These are phyloP conservation scores for Termitomyces sp. DNA, from an alignment of 768 basidiomycete genomes.

Conservation along the genomic window DNA sequence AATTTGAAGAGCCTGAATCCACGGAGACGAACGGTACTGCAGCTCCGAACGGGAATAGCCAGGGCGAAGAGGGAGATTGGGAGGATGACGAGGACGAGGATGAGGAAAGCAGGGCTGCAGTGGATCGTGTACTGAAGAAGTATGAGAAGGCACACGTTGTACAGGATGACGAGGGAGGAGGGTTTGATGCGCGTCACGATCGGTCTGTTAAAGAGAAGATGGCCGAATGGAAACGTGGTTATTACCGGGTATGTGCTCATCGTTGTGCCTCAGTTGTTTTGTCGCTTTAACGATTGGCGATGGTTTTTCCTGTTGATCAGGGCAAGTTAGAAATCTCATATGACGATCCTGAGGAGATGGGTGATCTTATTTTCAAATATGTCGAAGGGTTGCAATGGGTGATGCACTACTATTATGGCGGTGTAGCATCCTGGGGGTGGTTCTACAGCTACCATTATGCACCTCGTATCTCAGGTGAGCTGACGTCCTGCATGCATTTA, in stretches of 20 bases:
- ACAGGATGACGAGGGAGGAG: slow-evolving; percentile 65
- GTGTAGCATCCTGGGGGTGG: slow-evolving; percentile 98
- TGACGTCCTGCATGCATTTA: neutral
- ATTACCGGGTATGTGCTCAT: slow-evolving; percentile 66
- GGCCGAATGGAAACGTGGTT: slow-evolving; percentile 86
- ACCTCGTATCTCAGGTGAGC: slow-evolving; percentile 88
- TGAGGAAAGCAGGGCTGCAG: slow-evolving; percentile 65
- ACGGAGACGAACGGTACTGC: slow-evolving; percentile 21
- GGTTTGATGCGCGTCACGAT: slow-evolving; percentile 79
- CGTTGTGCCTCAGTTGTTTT: neutral
- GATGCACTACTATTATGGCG: slow-evolving; percentile 97
- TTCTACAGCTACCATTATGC: slow-evolving; percentile 99
- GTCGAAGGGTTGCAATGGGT: slow-evolving; percentile 98
- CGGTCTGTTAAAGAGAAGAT: slow-evolving; percentile 73
- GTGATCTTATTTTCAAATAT: slow-evolving; percentile 72
- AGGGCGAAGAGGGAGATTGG: slow-evolving; percentile 40
- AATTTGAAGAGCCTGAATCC: slow-evolving; percentile 23
- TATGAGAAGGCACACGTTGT: slow-evolving; percentile 81
- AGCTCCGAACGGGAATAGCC: slow-evolving; percentile 21
- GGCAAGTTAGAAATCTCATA: slow-evolving; percentile 84
- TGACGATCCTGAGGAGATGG: slow-evolving; percentile 62
- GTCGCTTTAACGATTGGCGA: neutral
- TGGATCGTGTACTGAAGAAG: slow-evolving; percentile 80
- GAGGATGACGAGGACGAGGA: slow-evolving; percentile 55
- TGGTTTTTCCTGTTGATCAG: slow-evolving; percentile 30